Evolutionary conservation across 805 yeast species (phyloP).

Genomic region (Ogataea methanolica): DNA sequence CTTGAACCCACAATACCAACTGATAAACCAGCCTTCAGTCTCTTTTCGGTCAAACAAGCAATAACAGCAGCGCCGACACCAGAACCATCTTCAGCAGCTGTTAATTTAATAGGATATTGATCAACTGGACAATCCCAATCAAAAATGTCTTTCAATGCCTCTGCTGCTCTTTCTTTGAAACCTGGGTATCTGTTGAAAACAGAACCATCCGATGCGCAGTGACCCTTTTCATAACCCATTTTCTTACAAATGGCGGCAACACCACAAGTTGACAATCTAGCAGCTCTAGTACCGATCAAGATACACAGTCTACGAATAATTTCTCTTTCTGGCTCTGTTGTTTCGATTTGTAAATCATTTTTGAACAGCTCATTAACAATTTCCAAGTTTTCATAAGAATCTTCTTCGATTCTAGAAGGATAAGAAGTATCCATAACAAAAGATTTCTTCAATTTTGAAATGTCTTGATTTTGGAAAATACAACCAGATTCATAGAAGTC

Average conservation of each 20-base stretch:
- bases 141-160: slow-evolving; percentile 82
- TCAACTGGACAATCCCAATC: slow-evolving; percentile 51
- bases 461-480: slow-evolving; percentile 68
- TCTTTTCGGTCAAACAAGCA: slow-evolving; percentile 87
- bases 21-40: slow-evolving; percentile 63
- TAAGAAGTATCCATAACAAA: slow-evolving; percentile 85
- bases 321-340: slow-evolving; percentile 75
- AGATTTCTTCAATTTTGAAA: slow-evolving; percentile 53
- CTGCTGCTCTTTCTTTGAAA: slow-evolving; percentile 84
- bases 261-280: slow-evolving; percentile 91
- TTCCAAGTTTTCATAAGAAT: slow-evolving; percentile 76
- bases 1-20: slow-evolving; percentile 12
- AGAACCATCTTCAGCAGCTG: slow-evolving; percentile 77
- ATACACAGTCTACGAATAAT: slow-evolving; percentile 79
- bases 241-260: slow-evolving; percentile 90
- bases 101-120: slow-evolving; percentile 23
- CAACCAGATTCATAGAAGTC: slow-evolving; percentile 64
- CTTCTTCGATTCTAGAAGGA: slow-evolving; percentile 84
- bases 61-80: slow-evolving; percentile 98
- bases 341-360: slow-evolving; percentile 51
- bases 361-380: slow-evolving; percentile 68
- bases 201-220: slow-evolving; percentile 97
- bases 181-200: slow-evolving; percentile 92
- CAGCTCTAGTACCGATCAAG: slow-evolving; percentile 86
- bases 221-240: slow-evolving; percentile 71